Conservation (phyloP, 2,329 filamentous ascomycete species). For the Stemphylium beticola region DNA sequence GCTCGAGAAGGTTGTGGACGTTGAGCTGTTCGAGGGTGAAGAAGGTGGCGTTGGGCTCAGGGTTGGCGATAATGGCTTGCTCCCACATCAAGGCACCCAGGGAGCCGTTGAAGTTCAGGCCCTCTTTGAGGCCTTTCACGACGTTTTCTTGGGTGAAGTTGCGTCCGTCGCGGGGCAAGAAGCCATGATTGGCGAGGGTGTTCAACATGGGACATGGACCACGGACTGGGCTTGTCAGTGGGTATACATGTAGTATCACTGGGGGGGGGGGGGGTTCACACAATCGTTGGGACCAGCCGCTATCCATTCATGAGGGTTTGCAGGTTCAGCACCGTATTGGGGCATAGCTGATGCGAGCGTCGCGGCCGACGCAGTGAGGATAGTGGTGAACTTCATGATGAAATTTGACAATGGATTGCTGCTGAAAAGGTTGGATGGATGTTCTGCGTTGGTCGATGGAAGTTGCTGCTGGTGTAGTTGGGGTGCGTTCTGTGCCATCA, state of each 20-base stretch:
- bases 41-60: constrained; percentile 36
- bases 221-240: constrained; percentile 17
- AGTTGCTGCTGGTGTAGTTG: neutral
- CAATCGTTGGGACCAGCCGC: constrained; percentile 23
- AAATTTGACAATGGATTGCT: neutral
- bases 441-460: neutral
- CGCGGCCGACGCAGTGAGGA: neutral
- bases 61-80: constrained; percentile 48
- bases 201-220: constrained; percentile 46
- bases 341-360: constrained; percentile 13
- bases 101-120: constrained; percentile 53
- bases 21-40: constrained; percentile 52
- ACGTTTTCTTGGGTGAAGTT: constrained; percentile 46
- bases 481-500: neutral
- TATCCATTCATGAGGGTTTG: constrained; percentile 26
- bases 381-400: constrained; percentile 3
- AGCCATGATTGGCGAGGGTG: constrained; percentile 45
- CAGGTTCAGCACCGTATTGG: constrained; percentile 2
- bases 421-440: no score
- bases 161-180: constrained; percentile 43
- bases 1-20: constrained; percentile 57
- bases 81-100: constrained; percentile 53
- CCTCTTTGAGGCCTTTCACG: constrained; percentile 48
- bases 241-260: neutral
- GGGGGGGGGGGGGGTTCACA: neutral